Evolutionary conservation across 1,284 basidiomycete genomes (phyloP).

Genomic region (Cryptococcus depauperatus): DNA sequence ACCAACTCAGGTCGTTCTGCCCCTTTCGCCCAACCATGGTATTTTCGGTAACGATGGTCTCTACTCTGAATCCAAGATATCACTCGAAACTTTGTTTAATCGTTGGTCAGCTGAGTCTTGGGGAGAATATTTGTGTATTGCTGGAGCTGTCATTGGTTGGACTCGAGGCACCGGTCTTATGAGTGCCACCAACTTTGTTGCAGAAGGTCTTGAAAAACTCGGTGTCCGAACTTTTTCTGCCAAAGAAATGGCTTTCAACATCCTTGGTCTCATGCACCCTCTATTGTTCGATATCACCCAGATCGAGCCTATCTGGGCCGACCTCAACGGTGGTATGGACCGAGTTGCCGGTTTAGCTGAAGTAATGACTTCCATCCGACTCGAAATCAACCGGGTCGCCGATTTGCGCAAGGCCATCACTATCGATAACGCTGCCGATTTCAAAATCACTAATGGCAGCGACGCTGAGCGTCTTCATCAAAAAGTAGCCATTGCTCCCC

Average conservation of each 20-base stretch:
- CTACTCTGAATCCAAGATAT: conserved; percentile 98
- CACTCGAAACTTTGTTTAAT: conserved; percentile 94
- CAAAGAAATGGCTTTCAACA: conserved; percentile 99
- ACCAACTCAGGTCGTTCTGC: conserved; percentile 94
- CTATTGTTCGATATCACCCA: conserved; percentile 99
- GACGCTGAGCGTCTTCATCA: conserved; percentile 90
- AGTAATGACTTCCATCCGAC: conserved; percentile 78
- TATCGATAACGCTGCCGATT: conserved; percentile 89
- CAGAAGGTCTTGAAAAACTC: conserved; percentile 85
- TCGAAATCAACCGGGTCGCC: conserved; percentile 65
- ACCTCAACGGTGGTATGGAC: conserved; percentile 95
- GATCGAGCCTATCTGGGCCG: conserved; percentile 98
- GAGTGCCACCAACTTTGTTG: conserved; percentile 89
- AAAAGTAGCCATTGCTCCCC: conserved; percentile 84
- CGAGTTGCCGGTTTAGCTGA: conserved; percentile 90
- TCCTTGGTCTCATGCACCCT: conserved; percentile 96
- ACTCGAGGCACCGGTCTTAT: conserved; percentile 97
- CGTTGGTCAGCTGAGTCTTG: conserved; percentile 97
- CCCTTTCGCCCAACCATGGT: conserved; percentile 95
- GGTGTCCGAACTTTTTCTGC: conserved; percentile 97
- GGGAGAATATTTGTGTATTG: conserved; percentile 97
- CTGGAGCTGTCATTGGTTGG: conserved; percentile 97
- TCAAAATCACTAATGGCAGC: conserved; percentile 80
- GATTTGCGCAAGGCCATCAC: conserved; percentile 87
- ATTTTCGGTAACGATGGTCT: conserved; percentile 96